Base-by-base conservation (phyloP, 2,329 filamentous ascomycete genomes). In the Microdochium nivale region DNA sequence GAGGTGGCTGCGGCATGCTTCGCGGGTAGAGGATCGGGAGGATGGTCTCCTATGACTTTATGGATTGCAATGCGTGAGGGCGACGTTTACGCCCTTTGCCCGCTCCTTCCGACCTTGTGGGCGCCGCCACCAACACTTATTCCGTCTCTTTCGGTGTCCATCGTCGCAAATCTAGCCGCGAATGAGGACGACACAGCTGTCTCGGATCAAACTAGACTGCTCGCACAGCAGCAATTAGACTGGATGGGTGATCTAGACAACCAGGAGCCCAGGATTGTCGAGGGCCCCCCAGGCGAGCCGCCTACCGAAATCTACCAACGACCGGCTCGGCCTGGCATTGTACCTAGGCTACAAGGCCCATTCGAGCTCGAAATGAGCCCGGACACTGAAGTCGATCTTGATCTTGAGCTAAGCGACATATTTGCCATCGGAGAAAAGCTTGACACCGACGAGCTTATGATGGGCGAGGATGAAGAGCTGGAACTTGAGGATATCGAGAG, bases 41-140 rank as follows among this genome's bases (percentile, higher is more conserved):
- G 90, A 51, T 99, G 94, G 94, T 88, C 90, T 8, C 83, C 91
- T 10, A 96, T 96, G 88, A 97, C 94, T 0, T 76, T 99, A 11
- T 99, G 92, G 89, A 74, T 97, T 49, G 90, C 91, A n/a, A 99
- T 96, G 87, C 83, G 83, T 35, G 87, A 90, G 54, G 94, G 94
- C 3, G 91, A 96, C 63, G 80, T 97, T 5, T 99, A 99, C 63
- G 91, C 92, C 1, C 74, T 99, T 9, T 96, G 91, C 64, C 94
- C 94, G 1, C 76, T 99, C 40, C 74, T 99, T 30, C 94, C 94
- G 1, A 83, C 84, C 49, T 89, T 86, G 60, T 97, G 92, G 90
- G 83, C 88, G 24, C 84, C 87, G 24, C 84, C 86, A 14, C 78
- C 84, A 1, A 86, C 87, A 0, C 75, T 94, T 30, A 82, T 96